Conservation (phyloP, 345 rosid genomes). For the Lepidium sativum region DNA sequence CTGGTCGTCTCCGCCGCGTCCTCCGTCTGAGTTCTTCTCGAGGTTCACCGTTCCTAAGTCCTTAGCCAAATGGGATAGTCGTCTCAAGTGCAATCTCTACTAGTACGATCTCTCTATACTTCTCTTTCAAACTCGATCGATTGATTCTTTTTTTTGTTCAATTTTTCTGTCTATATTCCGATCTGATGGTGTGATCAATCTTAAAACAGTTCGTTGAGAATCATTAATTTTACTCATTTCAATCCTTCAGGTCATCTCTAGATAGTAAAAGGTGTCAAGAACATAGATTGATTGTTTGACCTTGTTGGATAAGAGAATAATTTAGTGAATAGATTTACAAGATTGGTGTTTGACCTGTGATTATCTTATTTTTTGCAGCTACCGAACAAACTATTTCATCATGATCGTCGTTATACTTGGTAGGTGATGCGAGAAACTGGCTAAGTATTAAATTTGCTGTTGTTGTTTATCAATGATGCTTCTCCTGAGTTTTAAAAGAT, state of each 20-base stretch:
- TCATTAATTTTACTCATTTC: neutral
- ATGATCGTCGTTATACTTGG: slow-evolving; percentile 79
- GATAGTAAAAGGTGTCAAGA: too few relatives aligned
- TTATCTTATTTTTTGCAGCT: slow-evolving; percentile 48
- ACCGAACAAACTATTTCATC: slow-evolving; percentile 91
- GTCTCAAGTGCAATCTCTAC: slow-evolving; percentile 98
- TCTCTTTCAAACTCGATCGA: neutral
- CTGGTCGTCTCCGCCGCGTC: slow-evolving; percentile 99
- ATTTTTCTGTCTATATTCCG: neutral
- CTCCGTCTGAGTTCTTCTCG: slow-evolving; percentile 81
- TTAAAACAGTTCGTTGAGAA: neutral
- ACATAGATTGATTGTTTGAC: neutral
- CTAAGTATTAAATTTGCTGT: neutral
- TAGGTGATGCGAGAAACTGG: slow-evolving; percentile 26
- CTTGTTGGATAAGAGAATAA: neutral
- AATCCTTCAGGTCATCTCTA: neutral
- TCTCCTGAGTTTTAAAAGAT: neutral
- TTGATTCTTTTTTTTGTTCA: neutral
- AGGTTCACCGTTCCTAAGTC: slow-evolving; percentile 86
- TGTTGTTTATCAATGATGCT: neutral
- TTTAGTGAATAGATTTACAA: too few relatives aligned
- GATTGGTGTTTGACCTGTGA: too few relatives aligned
- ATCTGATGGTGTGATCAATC: neutral
- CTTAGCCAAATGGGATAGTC: slow-evolving; percentile 81
- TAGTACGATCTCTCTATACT: slow-evolving; percentile 43